These are phyloP conservation scores for Candida sanyaensis DNA, from an alignment of 1,139 yeast species.

Conservation along the genomic window DNA sequence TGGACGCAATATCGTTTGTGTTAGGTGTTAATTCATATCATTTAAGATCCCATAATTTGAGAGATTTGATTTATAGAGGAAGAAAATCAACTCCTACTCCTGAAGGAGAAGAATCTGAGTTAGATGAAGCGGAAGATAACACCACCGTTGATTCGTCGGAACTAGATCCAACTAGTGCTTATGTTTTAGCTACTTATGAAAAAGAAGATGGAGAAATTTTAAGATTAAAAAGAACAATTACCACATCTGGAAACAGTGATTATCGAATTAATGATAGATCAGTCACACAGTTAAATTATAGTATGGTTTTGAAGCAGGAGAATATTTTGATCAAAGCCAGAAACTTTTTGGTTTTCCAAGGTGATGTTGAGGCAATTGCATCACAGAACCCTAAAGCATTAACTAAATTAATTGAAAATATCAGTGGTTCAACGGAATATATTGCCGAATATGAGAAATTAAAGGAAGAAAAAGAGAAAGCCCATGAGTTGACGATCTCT, in stretches of 20 bases:
- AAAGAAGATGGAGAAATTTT: conserved; percentile 57
- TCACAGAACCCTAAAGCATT: conserved; percentile 81
- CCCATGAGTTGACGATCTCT: conserved; percentile 65
- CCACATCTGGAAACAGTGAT: conserved; percentile 60
- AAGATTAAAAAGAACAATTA: conserved; percentile 56
- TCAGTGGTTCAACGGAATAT: conserved; percentile 78
- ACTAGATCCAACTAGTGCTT: conserved; percentile 61
- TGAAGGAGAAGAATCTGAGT: neutral
- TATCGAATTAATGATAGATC: conserved; percentile 65
- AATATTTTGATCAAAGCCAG: conserved; percentile 87
- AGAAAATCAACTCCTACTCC: conserved; percentile 24
- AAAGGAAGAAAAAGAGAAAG: conserved; percentile 64
- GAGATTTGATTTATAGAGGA: conserved; percentile 83
- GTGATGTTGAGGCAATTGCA: conserved; percentile 94
- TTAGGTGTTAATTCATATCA: conserved; percentile 81
- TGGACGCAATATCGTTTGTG: conserved; percentile 97
- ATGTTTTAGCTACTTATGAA: conserved; percentile 80
- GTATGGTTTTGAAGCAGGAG: conserved; percentile 69
- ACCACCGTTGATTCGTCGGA: conserved; percentile 20
- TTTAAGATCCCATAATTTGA: conserved; percentile 71
- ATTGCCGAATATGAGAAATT: conserved; percentile 68
- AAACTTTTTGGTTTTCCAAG: conserved; percentile 93
- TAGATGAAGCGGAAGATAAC: conserved; percentile 11
- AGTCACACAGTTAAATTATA: conserved; percentile 68
- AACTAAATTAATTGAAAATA: conserved; percentile 72